Evolutionary conservation across 768 basidiomycete genomes (phyloP).

Genomic region (Auriculariales sp.): DNA sequence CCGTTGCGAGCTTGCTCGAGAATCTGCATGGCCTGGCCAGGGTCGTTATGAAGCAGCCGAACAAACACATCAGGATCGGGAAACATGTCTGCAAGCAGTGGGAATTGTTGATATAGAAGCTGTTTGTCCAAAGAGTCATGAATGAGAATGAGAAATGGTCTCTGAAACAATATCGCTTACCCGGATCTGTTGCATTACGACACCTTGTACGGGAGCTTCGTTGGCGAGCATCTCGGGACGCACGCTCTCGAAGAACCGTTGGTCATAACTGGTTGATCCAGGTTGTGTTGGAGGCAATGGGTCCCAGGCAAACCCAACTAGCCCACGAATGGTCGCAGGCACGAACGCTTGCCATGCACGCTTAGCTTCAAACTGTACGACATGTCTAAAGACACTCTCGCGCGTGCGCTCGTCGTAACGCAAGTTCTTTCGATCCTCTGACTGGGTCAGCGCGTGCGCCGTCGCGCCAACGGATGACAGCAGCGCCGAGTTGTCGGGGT

Average conservation of each 20-base stretch:
- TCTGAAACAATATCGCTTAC: conserved; percentile 13
- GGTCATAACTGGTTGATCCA: conserved; percentile 44
- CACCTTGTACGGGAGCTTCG: conserved; percentile 24
- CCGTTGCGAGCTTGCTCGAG: conserved; percentile 27
- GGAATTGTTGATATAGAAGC: conserved; percentile 1
- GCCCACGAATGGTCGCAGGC: conserved; percentile 36
- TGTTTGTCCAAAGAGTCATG: neutral
- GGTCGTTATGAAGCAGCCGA: conserved; percentile 29
- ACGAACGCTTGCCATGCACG: conserved; percentile 53
- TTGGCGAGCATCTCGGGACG: conserved; percentile 33
- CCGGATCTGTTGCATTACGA: conserved; percentile 34
- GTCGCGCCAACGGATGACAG: conserved; percentile 21
- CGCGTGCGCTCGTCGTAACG: conserved; percentile 23
- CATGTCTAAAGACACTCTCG: conserved; percentile 53
- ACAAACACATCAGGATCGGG: conserved; percentile 32
- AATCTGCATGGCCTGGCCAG: conserved; percentile 40
- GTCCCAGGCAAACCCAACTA: conserved; percentile 60
- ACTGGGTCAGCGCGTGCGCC: conserved; percentile 19
- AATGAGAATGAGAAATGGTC: neutral
- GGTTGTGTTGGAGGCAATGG: conserved; percentile 64
- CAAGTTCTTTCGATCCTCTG: conserved; percentile 27
- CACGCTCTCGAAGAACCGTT: conserved; percentile 55
- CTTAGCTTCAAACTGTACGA: conserved; percentile 47
- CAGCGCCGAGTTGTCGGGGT: conserved; percentile 34
- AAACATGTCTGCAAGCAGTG: neutral